Evolutionary conservation across 495 filamentous ascomycete genomes (phyloP), one percentile per base, ranked within the genome.

Genomic region (Polyplosphaeria fusca): DNA sequence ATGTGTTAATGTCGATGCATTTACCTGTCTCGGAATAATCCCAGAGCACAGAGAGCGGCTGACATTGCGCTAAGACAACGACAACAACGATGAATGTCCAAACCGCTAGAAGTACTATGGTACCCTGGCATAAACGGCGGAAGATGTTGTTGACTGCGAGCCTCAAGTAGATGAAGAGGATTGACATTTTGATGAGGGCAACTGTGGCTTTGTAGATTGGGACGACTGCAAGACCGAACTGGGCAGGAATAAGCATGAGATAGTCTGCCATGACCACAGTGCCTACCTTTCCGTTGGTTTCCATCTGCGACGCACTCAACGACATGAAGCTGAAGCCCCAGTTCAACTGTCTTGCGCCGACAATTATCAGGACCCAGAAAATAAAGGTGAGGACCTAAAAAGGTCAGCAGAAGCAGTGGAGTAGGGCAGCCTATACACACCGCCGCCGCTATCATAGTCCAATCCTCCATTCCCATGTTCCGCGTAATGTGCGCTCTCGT

Each of bases 1-100:
- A 79, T 12, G 69, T 72, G 1, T 69, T 74, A 0, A 67, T 69
- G 56, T 79, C 71, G 56, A 80, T 77, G 63, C 77, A 80, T 18
- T 40, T 66, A 0, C 72, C 75, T 3, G 56, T 19, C 0, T 68
- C 54, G 14, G 69, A 67, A 19, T 78, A 41, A 42, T 79, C 74
- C 77, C 77, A 80, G 23, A 72, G 63, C 39, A 72, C 72, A 28
- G 55, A 13, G 0, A 80, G 58, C 0, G 77, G 77, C 5, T 61
- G 55, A 45, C 77, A 80, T 60, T 80, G 77, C 2, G 62, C 59
- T n/a, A 74, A 61, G 5, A 70, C 70, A 11, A 69, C 65, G 1
- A 68, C 55, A 13, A 74, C 56, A 52, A 67, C 69, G 23, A 71
- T 53, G 18, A 61, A 39, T 26, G 74, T 54, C 22, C 73, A 60